Evolutionary conservation across 805 yeast genomes (phyloP).

Genomic region (Kuraishia capsulata): DNA sequence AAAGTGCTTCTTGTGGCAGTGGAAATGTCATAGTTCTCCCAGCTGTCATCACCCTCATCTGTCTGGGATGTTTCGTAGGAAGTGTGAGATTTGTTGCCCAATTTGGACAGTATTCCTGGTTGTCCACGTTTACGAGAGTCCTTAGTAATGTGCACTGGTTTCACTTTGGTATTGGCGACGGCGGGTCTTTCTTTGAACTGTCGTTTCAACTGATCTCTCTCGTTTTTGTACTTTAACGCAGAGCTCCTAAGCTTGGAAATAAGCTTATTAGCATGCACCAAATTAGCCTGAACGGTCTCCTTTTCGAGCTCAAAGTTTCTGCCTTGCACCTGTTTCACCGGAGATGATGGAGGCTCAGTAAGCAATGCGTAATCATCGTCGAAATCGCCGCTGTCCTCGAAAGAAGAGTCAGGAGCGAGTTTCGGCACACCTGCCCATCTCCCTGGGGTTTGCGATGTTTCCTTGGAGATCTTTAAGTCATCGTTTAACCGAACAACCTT

Average conservation of each 20-base stretch:
- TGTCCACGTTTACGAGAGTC: neutral
- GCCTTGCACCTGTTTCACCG: constrained; percentile 25
- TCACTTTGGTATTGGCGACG: neutral
- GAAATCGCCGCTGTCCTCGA: constrained; percentile 22
- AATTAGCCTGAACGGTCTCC: constrained; percentile 57
- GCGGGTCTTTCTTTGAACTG: constrained; percentile 5
- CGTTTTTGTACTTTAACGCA: constrained; percentile 33
- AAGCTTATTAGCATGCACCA: constrained; percentile 54
- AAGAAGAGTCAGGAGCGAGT: constrained; percentile 3
- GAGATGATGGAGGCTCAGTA: constrained; percentile 25
- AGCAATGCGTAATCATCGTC: constrained; percentile 21
- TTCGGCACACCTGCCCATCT: constrained; percentile 1
- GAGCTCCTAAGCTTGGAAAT: constrained; percentile 50
- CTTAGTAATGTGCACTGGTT: neutral
- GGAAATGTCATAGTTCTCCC: constrained; percentile 1
- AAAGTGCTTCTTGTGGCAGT: neutral
- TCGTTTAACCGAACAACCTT: neutral
- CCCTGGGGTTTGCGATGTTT: neutral
- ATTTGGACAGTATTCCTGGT: neutral
- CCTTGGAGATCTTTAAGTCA: neutral
- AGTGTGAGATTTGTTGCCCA: neutral
- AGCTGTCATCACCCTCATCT: neutral
- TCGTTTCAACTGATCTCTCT: constrained; percentile 25
- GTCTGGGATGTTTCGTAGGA: neutral
- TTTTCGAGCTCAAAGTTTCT: constrained; percentile 43